Conservation (phyloP, 2,329 filamentous ascomycete species). For the Curvularia eragrostidis region DNA sequence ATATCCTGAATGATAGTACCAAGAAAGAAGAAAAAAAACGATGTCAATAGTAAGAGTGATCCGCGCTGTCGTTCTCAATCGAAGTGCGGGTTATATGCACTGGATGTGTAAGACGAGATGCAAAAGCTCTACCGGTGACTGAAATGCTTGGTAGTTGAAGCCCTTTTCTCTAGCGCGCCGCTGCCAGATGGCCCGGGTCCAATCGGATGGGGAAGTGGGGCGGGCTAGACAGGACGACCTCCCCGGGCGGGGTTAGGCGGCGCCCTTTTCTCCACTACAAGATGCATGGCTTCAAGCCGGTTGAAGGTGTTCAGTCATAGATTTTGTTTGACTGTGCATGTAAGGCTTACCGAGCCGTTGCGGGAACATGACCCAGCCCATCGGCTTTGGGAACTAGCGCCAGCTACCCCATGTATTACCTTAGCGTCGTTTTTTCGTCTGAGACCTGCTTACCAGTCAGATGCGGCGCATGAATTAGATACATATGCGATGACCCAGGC, state of each 20-base stretch:
- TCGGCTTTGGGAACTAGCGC: not conserved
- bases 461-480: not conserved
- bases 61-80: not conserved
- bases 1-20: not conserved
- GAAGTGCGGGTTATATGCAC: not conserved
- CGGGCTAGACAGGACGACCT: conserved; percentile 2
- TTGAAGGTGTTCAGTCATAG: not conserved
- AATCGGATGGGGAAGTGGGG: conserved; percentile 4
- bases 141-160: not conserved
- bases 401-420: not conserved
- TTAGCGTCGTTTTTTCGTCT: not conserved
- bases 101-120: not conserved
- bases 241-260: conserved; percentile 1
- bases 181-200: not conserved
- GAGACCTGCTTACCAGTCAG: not conserved
- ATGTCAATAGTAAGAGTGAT: not conserved
- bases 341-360: not conserved
- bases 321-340: not conserved
- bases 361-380: not conserved
- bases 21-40: not conserved
- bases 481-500: not conserved
- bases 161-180: conserved; percentile 12
- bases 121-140: not conserved
- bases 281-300: not conserved
- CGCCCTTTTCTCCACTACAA: conserved; percentile 6